phyloP scores from a whole-genome alignment of 1,284 basidiomycete species.

The Fomitopsis pinicola region DNA sequence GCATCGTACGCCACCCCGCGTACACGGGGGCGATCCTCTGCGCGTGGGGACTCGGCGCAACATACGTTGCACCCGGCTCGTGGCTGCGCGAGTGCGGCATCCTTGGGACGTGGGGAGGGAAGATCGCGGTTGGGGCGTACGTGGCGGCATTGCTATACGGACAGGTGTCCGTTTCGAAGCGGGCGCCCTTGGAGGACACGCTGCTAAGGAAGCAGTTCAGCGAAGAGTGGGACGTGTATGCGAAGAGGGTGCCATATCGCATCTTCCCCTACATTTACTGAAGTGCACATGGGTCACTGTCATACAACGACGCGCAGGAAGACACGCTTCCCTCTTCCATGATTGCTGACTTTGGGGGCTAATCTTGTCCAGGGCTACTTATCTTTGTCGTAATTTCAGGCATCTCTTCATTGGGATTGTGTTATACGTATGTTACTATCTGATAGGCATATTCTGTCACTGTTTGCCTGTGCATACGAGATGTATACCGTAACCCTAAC shows the following conservation, averaged over 20 bases:
- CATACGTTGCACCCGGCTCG: not conserved
- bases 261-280: conserved; percentile 10
- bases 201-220: conserved; percentile 19
- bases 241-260: conserved; percentile 5
- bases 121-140: not conserved
- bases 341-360: too few relatives aligned
- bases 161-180: conserved; percentile 1
- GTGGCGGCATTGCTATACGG: not conserved
- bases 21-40: conserved; percentile 1
- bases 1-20: conserved; percentile 9
- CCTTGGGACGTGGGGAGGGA: not conserved
- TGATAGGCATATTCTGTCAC: too few relatives aligned
- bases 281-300: not conserved
- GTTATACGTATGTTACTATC: too few relatives aligned
- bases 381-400: too few relatives aligned
- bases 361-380: too few relatives aligned
- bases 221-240: conserved; percentile 17
- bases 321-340: too few relatives aligned
- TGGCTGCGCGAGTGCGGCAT: conserved; percentile 10
- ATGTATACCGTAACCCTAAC: too few relatives aligned
- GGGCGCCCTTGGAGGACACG: conserved; percentile 17
- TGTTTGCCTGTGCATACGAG: too few relatives aligned
- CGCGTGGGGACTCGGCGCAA: not conserved
- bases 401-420: too few relatives aligned
- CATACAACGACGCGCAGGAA: too few relatives aligned